Percentiles rank a stretch among this genome's conserved stretches.
Conservation (phyloP, 768 basidiomycete genomes). For the Boletus reticuloceps region DNA sequence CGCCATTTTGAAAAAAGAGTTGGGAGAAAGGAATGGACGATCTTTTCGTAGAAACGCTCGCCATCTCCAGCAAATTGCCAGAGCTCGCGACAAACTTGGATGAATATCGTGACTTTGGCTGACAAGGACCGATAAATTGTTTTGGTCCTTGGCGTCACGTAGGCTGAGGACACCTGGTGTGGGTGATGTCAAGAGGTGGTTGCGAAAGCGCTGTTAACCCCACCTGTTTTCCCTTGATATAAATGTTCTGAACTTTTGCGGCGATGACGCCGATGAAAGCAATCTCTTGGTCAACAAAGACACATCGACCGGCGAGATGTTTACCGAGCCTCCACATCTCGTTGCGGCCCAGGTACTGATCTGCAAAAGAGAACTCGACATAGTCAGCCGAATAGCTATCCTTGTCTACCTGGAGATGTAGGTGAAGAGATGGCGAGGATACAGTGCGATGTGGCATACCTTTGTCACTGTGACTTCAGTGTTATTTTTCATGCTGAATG, state of each 20-base stretch:
- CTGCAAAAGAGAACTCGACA: slow-evolving; percentile 89
- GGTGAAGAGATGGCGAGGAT: slow-evolving; percentile 13
- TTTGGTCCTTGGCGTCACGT: slow-evolving; percentile 80
- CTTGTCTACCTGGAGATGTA: slow-evolving; percentile 57
- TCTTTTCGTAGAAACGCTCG: slow-evolving; percentile 93
- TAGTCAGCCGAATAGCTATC: slow-evolving; percentile 63
- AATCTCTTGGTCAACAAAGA: slow-evolving; percentile 83
- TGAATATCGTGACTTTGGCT: slow-evolving; percentile 89
- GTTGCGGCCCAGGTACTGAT: slow-evolving; percentile 92
- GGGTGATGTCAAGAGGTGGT: not conserved
- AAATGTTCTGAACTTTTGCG: slow-evolving; percentile 80
- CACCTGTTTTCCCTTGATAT: slow-evolving; percentile 66
- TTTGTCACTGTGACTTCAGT: slow-evolving; percentile 71
- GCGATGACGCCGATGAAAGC: slow-evolving; percentile 79
- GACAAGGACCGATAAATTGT: slow-evolving; percentile 87
- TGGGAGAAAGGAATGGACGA: slow-evolving; percentile 95
- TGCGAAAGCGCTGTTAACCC: slow-evolving; percentile 4
- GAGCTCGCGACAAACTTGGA: slow-evolving; percentile 93
- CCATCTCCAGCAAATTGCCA: slow-evolving; percentile 98
- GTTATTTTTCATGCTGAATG: slow-evolving; percentile 68
- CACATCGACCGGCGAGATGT: slow-evolving; percentile 73
- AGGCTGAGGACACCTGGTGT: slow-evolving; percentile 73
- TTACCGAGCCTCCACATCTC: slow-evolving; percentile 97
- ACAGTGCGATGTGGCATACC: slow-evolving; percentile 33
- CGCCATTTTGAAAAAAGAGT: slow-evolving; percentile 84